A percentile compares a stretch with the other conserved stretches of the same genome.
Evolutionary conservation across 345 rosid genomes (phyloP).

Genomic region (Cardamine chenopodiifolia): DNA sequence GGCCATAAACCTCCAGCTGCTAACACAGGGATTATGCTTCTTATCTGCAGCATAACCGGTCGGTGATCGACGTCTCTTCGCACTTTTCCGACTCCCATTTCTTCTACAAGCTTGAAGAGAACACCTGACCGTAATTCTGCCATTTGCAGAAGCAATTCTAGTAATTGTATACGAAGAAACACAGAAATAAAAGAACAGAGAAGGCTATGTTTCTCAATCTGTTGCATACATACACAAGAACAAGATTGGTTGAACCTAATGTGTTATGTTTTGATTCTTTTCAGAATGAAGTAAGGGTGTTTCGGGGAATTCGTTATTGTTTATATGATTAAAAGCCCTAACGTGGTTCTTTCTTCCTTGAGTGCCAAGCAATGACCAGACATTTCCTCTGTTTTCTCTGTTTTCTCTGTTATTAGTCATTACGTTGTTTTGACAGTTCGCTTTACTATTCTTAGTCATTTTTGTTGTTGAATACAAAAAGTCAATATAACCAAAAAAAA

Average conservation of each 20-base stretch:
- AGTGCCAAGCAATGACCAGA: constrained; percentile 10
- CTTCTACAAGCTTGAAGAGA: constrained; percentile 60
- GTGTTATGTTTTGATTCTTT: constrained; percentile 14
- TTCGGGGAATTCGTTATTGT: neutral
- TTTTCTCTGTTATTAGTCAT: constrained; percentile 19
- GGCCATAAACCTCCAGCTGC: constrained; percentile 72
- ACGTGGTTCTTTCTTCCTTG: constrained; percentile 1
- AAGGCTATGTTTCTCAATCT: constrained; percentile 23
- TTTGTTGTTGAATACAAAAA: constrained; percentile 15
- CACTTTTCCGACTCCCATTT: constrained; percentile 50
- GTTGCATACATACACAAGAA: constrained; percentile 23
- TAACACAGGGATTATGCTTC: constrained; percentile 77
- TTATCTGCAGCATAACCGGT: constrained; percentile 65
- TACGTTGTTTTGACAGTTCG: constrained; percentile 17
- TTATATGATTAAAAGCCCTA: constrained; percentile 24
- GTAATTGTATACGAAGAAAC: constrained; percentile 9
- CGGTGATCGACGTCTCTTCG: constrained; percentile 30
- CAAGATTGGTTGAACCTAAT: constrained; percentile 3
- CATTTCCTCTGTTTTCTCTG: constrained; percentile 8
- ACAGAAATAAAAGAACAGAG: neutral
- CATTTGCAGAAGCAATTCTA: constrained; percentile 41
- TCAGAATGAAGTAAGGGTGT: neutral
- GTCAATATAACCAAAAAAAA: neutral
- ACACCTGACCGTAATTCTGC: constrained; percentile 55
- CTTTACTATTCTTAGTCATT: constrained; percentile 34